Evolutionary conservation across 768 basidiomycete species (phyloP), one percentile per base, ranked within the genome.

Genomic region (Artomyces pyxidatus): DNA sequence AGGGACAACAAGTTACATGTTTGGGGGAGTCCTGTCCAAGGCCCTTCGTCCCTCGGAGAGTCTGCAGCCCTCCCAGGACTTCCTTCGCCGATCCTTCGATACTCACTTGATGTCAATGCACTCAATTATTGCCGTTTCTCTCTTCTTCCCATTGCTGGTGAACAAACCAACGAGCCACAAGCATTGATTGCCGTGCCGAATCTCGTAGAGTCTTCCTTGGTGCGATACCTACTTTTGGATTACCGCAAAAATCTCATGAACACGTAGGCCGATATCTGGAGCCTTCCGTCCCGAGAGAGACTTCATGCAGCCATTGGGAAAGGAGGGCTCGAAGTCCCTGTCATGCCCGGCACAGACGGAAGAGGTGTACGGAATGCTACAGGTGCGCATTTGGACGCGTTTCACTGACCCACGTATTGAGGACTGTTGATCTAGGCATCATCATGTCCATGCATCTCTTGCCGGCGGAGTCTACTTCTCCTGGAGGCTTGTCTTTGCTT

Each of bases 121-220:
- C 73, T 98, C 48, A 96, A 95, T 60, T 97, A 86, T 63, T 98
- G 95, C 65, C 80, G 85, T 2, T 93, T 96, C 65, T 85, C 88
- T 6, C 69, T 97, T 3, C 61, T 86, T 23, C 45, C 39, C 22
- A 39, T 17, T 22, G 22, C 27, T 11, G 14, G 40, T 3, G 37
- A 40, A 6, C 11, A 22, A 27, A 58, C 49, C 14, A 3, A 35
- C 14, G 32, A 35, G 32, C 32, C 48, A 14, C 21, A 40, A 14
- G 83, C 78, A 1, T 66, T 92, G 39, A 62, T 97, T 23, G 90
- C 89, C 0, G 68, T 96, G 12, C 93, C 93, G 0, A 94, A 93
- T 59, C 71, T 97, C 21, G 75, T 92, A 8, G 91, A 98, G 59
- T 95, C 94, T 6, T 80, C 87, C 35, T 71, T 83, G 49, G 91